phyloP scores from a whole-genome alignment of 495 filamentous ascomycete species.

The Saxophila tyrrhenica region DNA sequence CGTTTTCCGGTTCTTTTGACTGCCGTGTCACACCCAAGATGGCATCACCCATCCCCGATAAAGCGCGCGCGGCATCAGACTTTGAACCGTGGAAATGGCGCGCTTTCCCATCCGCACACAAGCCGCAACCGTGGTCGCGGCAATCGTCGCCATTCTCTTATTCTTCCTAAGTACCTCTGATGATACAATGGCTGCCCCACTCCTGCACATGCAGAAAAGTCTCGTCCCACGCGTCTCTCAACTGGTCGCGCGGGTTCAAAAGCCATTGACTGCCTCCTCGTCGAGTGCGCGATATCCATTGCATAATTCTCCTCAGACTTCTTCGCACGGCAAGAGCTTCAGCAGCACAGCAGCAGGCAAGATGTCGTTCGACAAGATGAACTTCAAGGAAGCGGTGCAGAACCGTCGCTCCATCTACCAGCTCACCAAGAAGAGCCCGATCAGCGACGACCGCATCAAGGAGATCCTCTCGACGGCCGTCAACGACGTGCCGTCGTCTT shows the following conservation, averaged over 20 bases:
- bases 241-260: neutral
- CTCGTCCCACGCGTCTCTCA: neutral
- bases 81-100: neutral
- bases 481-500: constrained; percentile 46
- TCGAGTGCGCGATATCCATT: neutral
- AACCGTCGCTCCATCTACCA: constrained; percentile 48
- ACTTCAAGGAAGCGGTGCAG: constrained; percentile 43
- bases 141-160: neutral
- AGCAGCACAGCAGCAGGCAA: neutral
- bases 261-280: neutral
- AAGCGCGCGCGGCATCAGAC: too few species aligned
- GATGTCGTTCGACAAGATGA: constrained; percentile 20
- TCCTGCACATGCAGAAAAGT: neutral
- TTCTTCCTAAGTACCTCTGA: neutral
- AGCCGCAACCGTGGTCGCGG: neutral
- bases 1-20: neutral
- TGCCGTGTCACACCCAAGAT: too few species aligned
- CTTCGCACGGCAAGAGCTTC: neutral
- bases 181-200: neutral
- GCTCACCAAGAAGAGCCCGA: constrained; percentile 44
- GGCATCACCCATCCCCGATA: too few species aligned
- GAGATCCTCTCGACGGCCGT: constrained; percentile 44
- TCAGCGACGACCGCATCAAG: constrained; percentile 42
- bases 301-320: too few species aligned
- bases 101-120: neutral